phyloP scores from a whole-genome alignment of 2,329 filamentous ascomycete species.

The Talaromyces rugulosus region DNA sequence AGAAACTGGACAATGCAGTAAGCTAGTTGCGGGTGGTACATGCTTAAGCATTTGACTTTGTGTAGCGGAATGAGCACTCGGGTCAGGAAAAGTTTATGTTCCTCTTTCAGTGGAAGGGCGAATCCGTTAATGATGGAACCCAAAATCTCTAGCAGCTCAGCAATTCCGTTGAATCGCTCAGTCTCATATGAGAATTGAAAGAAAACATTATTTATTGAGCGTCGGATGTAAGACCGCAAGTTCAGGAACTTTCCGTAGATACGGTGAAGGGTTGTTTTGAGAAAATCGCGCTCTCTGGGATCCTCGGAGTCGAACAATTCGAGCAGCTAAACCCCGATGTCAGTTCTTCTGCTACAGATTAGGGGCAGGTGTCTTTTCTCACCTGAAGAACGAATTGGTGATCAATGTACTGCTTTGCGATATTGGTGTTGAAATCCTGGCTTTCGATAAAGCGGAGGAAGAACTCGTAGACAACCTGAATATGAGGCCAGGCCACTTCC shows the following conservation, averaged over 20 bases:
- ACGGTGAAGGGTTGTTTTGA: conserved; percentile 95
- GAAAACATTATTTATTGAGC: conserved; percentile 99
- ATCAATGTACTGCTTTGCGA: conserved; percentile 97
- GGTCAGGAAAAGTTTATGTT: conserved; percentile 97
- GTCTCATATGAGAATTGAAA: conserved; percentile 99
- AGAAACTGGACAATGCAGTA: conserved; percentile 99
- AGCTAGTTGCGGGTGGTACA: conserved; percentile 97
- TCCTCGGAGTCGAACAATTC: conserved; percentile 98
- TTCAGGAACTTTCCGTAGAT: conserved; percentile 99
- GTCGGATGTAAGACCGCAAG: conserved; percentile 89
- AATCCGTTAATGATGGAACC: conserved; percentile 99
- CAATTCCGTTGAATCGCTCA: conserved; percentile 96
- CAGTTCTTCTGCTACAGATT: conserved; percentile 4
- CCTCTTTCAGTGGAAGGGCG: conserved; percentile 91
- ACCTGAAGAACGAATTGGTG: conserved; percentile 90
- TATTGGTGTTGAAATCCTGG: conserved; percentile 99
- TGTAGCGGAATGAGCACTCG: conserved; percentile 88
- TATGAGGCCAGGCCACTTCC: conserved; percentile 98
- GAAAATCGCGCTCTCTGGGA: conserved; percentile 89
- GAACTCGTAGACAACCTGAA: conserved; percentile 99
- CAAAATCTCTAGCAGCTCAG: conserved; percentile 90
- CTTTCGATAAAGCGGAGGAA: conserved; percentile 98
- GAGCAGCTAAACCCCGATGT: conserved; percentile 58
- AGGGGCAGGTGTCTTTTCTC: conserved; percentile 26
- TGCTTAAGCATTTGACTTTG: conserved; percentile 98